These are phyloP conservation scores for Chloridella minuta DNA, from an alignment of 352 stramenopile genomes.

Conservation along the genomic window DNA sequence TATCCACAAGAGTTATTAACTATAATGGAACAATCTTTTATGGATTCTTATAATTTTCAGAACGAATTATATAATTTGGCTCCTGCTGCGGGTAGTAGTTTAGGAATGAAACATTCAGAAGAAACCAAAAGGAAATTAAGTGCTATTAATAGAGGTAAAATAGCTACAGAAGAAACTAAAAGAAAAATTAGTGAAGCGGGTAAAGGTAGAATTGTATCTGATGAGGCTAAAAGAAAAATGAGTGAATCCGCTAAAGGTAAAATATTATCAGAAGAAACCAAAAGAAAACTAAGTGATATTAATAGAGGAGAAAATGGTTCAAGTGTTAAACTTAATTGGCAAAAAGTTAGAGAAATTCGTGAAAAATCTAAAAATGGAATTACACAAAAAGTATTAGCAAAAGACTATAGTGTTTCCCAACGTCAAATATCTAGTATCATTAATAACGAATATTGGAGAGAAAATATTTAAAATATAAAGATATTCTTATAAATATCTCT, in stretches of 20 bases:
- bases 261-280: too few relatives aligned
- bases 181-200: neutral
- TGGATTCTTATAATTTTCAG: neutral
- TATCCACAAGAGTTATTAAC: neutral
- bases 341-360: too few relatives aligned
- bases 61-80: neutral
- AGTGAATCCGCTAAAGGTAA: slow-evolving; percentile 2
- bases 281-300: too few relatives aligned
- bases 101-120: slow-evolving; percentile 1
- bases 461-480: too few relatives aligned
- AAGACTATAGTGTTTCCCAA: too few relatives aligned
- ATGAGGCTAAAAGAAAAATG: slow-evolving; percentile 6
- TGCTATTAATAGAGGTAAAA: neutral
- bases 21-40: neutral
- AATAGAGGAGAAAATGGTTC: too few relatives aligned
- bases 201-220: neutral
- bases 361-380: too few relatives aligned
- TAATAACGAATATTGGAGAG: too few relatives aligned
- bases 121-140: slow-evolving; percentile 1
- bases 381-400: too few relatives aligned
- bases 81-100: slow-evolving; percentile 10
- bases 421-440: too few relatives aligned
- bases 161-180: neutral
- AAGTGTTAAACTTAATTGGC: too few relatives aligned
- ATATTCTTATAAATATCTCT: too few relatives aligned